Percentiles rank a stretch among this genome's conserved stretches.
Conservation (phyloP, 2,329 filamentous ascomycete genomes). For the Botryotinia calthae region DNA sequence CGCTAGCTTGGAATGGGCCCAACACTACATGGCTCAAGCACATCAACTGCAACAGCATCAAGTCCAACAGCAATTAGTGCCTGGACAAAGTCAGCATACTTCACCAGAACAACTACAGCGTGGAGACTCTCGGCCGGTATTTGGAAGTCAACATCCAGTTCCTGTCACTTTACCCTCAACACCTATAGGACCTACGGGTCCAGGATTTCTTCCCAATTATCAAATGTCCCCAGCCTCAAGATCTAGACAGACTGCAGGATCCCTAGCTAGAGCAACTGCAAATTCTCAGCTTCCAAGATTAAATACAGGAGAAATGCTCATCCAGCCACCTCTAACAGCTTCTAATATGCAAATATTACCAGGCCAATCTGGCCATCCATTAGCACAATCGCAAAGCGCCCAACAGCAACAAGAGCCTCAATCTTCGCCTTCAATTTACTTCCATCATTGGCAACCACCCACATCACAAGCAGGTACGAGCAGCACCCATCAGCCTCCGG, state of each 20-base stretch:
- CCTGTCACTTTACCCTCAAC: slow-evolving; percentile 37
- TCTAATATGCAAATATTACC: slow-evolving; percentile 46
- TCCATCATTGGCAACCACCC: slow-evolving; percentile 91
- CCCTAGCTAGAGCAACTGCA: slow-evolving; percentile 33
- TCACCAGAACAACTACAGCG: slow-evolving; percentile 56
- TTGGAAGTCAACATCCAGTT: slow-evolving; percentile 29
- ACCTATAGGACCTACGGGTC: slow-evolving; percentile 31
- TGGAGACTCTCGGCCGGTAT: slow-evolving; percentile 48
- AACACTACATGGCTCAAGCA: slow-evolving; percentile 59
- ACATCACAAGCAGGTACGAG: slow-evolving; percentile 56
- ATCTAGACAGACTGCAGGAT: slow-evolving; percentile 33
- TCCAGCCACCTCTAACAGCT: slow-evolving; percentile 40
- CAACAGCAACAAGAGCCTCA: slow-evolving; percentile 54
- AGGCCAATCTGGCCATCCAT: slow-evolving; percentile 46
- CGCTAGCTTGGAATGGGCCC: slow-evolving; percentile 63
- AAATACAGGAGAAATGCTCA: slow-evolving; percentile 44
- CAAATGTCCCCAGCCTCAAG: slow-evolving; percentile 38
- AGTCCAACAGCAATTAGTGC: slow-evolving; percentile 42
- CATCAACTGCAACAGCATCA: slow-evolving; percentile 47
- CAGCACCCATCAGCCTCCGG: slow-evolving; percentile 64
- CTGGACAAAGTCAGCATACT: slow-evolving; percentile 46
- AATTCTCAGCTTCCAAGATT: slow-evolving; percentile 42
- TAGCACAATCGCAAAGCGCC: slow-evolving; percentile 50
- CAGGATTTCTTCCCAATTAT: slow-evolving; percentile 36
- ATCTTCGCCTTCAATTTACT: slow-evolving; percentile 75